A percentile compares a stretch with the other conserved stretches of the same genome.
These are phyloP conservation scores for Clonostachys sp. DNA, from an alignment of 2,329 filamentous ascomycete species.

Conservation along the genomic window DNA sequence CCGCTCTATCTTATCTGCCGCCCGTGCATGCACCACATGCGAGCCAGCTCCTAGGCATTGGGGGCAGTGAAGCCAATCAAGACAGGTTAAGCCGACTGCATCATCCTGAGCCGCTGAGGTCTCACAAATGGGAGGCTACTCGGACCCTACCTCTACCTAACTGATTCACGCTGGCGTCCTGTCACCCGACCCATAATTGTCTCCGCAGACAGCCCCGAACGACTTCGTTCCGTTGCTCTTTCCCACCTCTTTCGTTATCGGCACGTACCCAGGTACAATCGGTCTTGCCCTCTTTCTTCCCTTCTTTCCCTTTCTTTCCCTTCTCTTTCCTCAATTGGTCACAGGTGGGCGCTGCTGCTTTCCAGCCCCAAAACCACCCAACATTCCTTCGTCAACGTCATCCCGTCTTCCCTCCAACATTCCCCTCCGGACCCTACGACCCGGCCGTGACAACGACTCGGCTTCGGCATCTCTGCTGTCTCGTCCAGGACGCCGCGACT, in stretches of 20 bases:
- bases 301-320: constrained; percentile 11
- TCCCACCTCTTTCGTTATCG: not conserved
- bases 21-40: too few species aligned
- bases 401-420: constrained; percentile 78
- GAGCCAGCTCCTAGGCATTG: too few species aligned
- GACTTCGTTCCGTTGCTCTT: not conserved
- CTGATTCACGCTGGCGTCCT: constrained; percentile 2
- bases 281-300: constrained; percentile 2
- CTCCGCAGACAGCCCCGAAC: constrained; percentile 3
- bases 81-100: too few species aligned
- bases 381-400: constrained; percentile 73
- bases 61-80: too few species aligned
- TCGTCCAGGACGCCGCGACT: constrained; percentile 26
- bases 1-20: too few species aligned
- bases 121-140: too few species aligned
- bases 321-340: constrained; percentile 18
- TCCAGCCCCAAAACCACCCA: constrained; percentile 74
- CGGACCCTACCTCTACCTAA: too few species aligned
- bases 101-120: too few species aligned
- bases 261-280: constrained; percentile 1
- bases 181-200: constrained; percentile 6
- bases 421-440: constrained; percentile 70
- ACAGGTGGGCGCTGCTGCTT: constrained; percentile 68
- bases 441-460: constrained; percentile 26
- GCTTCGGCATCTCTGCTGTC: constrained; percentile 43